Conservation (phyloP, 176 grass and related monocot genomes). For the Oryza glumipatula region DNA sequence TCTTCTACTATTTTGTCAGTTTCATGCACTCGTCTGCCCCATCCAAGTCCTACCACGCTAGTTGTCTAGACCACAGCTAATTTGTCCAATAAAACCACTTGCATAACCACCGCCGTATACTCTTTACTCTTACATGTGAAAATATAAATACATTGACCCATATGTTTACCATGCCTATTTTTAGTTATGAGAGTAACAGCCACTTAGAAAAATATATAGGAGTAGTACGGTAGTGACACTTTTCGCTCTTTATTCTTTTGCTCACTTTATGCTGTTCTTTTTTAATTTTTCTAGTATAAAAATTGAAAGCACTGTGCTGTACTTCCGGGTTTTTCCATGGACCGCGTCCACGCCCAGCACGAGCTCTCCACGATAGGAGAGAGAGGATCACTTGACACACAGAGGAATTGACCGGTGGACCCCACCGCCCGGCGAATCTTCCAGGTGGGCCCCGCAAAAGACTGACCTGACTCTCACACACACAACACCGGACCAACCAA, state of each 20-base stretch:
- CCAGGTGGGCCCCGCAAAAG: neutral
- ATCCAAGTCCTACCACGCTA: too few species aligned
- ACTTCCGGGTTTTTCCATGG: neutral
- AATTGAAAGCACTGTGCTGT: neutral
- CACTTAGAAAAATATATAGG: too few species aligned
- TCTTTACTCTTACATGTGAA: too few species aligned
- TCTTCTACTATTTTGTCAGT: too few species aligned
- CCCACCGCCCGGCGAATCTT: slow-evolving; percentile 37
- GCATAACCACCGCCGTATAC: too few species aligned
- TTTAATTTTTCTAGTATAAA: neutral
- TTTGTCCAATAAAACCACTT: too few species aligned
- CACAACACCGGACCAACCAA: neutral
- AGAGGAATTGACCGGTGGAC: slow-evolving; percentile 35
- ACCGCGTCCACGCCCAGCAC: slow-evolving; percentile 7
- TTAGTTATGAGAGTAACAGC: too few species aligned
- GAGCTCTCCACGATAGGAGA: neutral
- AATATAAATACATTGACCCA: too few species aligned
- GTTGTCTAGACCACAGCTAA: too few species aligned
- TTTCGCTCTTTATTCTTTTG: neutral
- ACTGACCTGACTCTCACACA: neutral
- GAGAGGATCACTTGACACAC: neutral
- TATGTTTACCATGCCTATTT: too few species aligned
- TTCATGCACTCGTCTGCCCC: too few species aligned
- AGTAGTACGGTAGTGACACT: neutral
- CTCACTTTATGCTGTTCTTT: neutral